Percentiles rank a stretch among this genome's conserved stretches.
These are phyloP conservation scores for Curvularia sp. DNA, from an alignment of 2,329 filamentous ascomycete genomes.

Conservation along the genomic window DNA sequence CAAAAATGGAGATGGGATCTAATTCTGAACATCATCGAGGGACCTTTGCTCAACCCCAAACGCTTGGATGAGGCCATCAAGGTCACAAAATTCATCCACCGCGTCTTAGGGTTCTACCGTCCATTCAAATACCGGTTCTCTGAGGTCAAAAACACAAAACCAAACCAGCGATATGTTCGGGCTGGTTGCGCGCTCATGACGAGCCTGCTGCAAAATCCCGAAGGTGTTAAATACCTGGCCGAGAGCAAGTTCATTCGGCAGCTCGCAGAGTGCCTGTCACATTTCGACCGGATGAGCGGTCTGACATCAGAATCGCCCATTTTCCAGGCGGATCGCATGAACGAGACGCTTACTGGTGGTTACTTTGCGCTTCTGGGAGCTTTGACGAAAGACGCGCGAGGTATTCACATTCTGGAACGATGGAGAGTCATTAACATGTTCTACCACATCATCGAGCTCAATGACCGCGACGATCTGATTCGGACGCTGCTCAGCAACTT, in stretches of 20 bases:
- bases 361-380: conserved; percentile 94
- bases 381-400: conserved; percentile 80
- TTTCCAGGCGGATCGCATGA: conserved; percentile 84
- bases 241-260: conserved; percentile 94
- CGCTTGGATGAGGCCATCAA: conserved; percentile 92
- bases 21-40: conserved; percentile 88
- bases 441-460: conserved; percentile 94
- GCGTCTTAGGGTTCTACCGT: conserved; percentile 91
- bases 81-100: conserved; percentile 94
- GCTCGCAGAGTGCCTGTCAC: conserved; percentile 92
- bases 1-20: conserved; percentile 98
- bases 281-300: conserved; percentile 83
- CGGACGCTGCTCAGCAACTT: conserved; percentile 87
- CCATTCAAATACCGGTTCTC: conserved; percentile 98
- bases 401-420: conserved; percentile 86
- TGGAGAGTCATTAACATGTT: conserved; percentile 99
- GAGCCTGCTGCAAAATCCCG: conserved; percentile 81
- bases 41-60: conserved; percentile 88
- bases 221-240: conserved; percentile 83
- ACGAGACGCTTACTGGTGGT: conserved; percentile 86
- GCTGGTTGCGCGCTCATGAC: conserved; percentile 89
- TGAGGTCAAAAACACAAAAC: conserved; percentile 85
- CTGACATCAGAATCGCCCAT: conserved; percentile 82
- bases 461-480: conserved; percentile 88
- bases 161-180: conserved; percentile 91